Percentiles rank a stretch among this genome's conserved stretches.
phyloP scores from a whole-genome alignment of 257 asterid genomes.

The Ajuga chamaepitys region DNA sequence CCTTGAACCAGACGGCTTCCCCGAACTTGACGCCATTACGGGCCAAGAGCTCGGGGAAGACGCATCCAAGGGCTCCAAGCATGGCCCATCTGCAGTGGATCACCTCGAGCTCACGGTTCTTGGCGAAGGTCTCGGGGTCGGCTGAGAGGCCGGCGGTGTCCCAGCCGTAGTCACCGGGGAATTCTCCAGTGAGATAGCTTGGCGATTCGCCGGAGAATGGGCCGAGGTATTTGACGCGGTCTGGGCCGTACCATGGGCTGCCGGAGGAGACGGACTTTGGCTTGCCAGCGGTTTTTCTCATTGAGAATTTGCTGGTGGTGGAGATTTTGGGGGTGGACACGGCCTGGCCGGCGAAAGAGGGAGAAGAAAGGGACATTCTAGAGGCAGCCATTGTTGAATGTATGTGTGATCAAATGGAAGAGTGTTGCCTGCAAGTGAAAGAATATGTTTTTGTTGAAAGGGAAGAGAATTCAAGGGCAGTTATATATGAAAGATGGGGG shows the following conservation, averaged over 20 bases:
- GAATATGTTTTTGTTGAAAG: too few species aligned
- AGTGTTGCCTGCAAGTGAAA: background rate
- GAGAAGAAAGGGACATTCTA: slow-evolving; percentile 49
- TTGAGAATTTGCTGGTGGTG: slow-evolving; percentile 20
- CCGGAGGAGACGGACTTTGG: slow-evolving; percentile 21
- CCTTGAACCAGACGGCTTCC: slow-evolving; percentile 78
- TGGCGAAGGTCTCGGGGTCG: slow-evolving; percentile 68
- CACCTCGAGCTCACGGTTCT: slow-evolving; percentile 38
- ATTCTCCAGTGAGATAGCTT: slow-evolving; percentile 59
- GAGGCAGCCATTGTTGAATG: slow-evolving; percentile 33
- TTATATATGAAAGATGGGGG: background rate
- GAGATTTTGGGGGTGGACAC: slow-evolving; percentile 1
- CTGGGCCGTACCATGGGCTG: slow-evolving; percentile 68
- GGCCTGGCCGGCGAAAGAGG: slow-evolving; percentile 18
- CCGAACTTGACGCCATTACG: slow-evolving; percentile 69
- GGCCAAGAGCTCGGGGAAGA: slow-evolving; percentile 18
- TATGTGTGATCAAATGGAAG: background rate
- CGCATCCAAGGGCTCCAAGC: too few species aligned
- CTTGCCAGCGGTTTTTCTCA: slow-evolving; percentile 36
- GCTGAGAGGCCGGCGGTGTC: slow-evolving; percentile 68
- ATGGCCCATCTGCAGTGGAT: too few species aligned
- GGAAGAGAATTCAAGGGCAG: background rate
- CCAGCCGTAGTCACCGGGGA: slow-evolving; percentile 72
- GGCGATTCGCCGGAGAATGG: slow-evolving; percentile 65
- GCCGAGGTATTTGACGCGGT: slow-evolving; percentile 58